These are phyloP conservation scores for Globisporangium lucens DNA, from an alignment of 352 stramenopile species.

Conservation along the genomic window DNA sequence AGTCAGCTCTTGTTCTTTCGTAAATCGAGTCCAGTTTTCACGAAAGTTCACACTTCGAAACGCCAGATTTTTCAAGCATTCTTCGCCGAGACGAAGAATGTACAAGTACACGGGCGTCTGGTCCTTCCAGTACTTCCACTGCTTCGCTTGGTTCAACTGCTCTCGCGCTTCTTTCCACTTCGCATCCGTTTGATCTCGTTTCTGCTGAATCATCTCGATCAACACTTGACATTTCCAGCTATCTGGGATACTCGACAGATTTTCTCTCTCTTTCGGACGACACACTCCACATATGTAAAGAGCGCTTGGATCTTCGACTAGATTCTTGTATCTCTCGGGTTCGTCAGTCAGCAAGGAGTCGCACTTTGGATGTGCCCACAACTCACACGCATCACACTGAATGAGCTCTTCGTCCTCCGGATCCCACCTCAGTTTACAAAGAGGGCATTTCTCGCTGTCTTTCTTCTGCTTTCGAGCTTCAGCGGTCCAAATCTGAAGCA, in stretches of 20 bases:
- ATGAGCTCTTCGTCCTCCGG: slow-evolving; percentile 79
- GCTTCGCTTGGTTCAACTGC: slow-evolving; percentile 48
- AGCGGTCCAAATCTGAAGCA: slow-evolving; percentile 58
- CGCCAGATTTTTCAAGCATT: slow-evolving; percentile 76
- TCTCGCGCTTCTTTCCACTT: slow-evolving; percentile 67
- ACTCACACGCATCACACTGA: slow-evolving; percentile 85
- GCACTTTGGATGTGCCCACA: slow-evolving; percentile 80
- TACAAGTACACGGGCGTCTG: slow-evolving; percentile 82
- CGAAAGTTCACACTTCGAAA: slow-evolving; percentile 83
- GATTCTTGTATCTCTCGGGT: slow-evolving; percentile 51
- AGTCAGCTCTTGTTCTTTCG: slow-evolving; percentile 49
- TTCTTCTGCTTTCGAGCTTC: slow-evolving; percentile 50
- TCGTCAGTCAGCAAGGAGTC: slow-evolving; percentile 61
- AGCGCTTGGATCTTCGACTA: slow-evolving; percentile 63
- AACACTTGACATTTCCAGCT: slow-evolving; percentile 71
- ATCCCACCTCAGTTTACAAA: slow-evolving; percentile 69
- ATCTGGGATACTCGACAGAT: slow-evolving; percentile 34
- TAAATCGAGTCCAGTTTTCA: slow-evolving; percentile 54
- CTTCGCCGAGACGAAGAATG: slow-evolving; percentile 73
- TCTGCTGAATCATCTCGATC: slow-evolving; percentile 69
- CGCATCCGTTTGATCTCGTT: slow-evolving; percentile 51
- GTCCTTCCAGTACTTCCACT: slow-evolving; percentile 74
- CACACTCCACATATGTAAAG: slow-evolving; percentile 75
- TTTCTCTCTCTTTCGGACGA: slow-evolving; percentile 49
- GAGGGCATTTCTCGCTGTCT: slow-evolving; percentile 72